These are phyloP conservation scores for Teratosphaeria gauchensis DNA, from an alignment of 2,329 filamentous ascomycete genomes.

Conservation along the genomic window DNA sequence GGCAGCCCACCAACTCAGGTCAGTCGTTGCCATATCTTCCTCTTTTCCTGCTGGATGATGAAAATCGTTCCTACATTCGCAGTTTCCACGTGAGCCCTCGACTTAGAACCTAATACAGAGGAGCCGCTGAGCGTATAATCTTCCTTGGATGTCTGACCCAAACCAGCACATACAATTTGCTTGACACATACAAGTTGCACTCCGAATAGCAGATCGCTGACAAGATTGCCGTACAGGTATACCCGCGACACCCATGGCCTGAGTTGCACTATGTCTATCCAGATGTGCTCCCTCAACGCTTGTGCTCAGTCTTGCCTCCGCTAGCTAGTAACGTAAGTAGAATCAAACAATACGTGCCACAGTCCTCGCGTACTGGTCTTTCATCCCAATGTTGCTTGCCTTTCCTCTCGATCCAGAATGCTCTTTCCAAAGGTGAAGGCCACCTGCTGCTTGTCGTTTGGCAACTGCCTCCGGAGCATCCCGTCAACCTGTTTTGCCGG, in stretches of 20 bases:
- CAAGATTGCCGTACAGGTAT: background rate
- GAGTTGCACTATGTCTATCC: no score
- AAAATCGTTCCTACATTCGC: constrained; percentile 62
- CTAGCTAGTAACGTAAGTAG: background rate
- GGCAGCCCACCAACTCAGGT: background rate
- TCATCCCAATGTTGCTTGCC: background rate
- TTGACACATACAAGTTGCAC: background rate
- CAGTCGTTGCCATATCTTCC: constrained; percentile 1
- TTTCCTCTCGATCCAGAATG: background rate
- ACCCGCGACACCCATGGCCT: no score
- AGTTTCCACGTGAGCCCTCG: constrained; percentile 64
- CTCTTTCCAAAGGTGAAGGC: background rate
- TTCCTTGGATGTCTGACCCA: constrained; percentile 33
- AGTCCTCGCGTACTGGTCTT: background rate
- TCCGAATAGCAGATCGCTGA: background rate
- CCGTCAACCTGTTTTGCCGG: background rate
- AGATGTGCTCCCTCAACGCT: no score
- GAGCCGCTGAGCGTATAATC: constrained; percentile 29
- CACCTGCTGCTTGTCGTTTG: background rate
- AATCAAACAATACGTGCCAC: background rate
- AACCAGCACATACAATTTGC: background rate
- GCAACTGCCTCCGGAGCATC: background rate
- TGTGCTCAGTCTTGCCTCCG: background rate
- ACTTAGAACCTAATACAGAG: constrained; percentile 30
- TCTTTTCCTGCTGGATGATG: constrained; percentile 20